Conservation (phyloP, 2,329 filamentous ascomycete genomes). For the Kalmusia sp. region DNA sequence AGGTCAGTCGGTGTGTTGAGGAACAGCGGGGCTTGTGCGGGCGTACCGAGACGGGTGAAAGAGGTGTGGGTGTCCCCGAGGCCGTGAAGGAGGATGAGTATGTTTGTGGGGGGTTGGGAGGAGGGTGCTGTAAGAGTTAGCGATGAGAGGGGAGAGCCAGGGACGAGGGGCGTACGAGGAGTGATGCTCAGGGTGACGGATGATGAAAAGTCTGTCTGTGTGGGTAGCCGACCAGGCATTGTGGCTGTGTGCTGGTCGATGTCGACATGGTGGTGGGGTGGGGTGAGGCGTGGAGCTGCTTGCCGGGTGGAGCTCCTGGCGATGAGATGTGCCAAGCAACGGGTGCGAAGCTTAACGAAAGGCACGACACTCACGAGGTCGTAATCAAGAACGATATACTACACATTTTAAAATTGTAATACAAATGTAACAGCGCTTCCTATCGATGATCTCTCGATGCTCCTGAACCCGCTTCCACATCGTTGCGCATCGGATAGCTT, state of each 20-base stretch:
- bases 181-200: slow-evolving; percentile 51
- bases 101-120: slow-evolving; percentile 69
- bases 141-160: not conserved
- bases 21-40: too few relatives aligned
- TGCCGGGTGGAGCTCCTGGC: slow-evolving; percentile 16
- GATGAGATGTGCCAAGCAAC: slow-evolving; percentile 23
- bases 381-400: too few relatives aligned
- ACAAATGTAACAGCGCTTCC: too few relatives aligned
- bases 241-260: slow-evolving; percentile 21
- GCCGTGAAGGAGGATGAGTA: slow-evolving; percentile 84
- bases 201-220: slow-evolving; percentile 50
- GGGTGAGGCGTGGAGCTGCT: slow-evolving; percentile 15
- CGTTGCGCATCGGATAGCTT: not conserved
- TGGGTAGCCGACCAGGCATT: slow-evolving; percentile 54
- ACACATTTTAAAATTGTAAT: not conserved
- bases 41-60: slow-evolving; percentile 72
- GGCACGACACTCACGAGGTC: not conserved
- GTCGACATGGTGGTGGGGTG: slow-evolving; percentile 2
- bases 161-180: slow-evolving; percentile 48
- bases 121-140: slow-evolving; percentile 48
- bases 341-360: slow-evolving; percentile 5
- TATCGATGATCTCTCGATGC: not conserved
- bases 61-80: slow-evolving; percentile 76
- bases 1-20: too few relatives aligned
- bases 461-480: not conserved